Evolutionary conservation across 805 yeast genomes (phyloP), one percentile per base, ranked within the genome.

Genomic region (Metschnikowia lachancei): DNA sequence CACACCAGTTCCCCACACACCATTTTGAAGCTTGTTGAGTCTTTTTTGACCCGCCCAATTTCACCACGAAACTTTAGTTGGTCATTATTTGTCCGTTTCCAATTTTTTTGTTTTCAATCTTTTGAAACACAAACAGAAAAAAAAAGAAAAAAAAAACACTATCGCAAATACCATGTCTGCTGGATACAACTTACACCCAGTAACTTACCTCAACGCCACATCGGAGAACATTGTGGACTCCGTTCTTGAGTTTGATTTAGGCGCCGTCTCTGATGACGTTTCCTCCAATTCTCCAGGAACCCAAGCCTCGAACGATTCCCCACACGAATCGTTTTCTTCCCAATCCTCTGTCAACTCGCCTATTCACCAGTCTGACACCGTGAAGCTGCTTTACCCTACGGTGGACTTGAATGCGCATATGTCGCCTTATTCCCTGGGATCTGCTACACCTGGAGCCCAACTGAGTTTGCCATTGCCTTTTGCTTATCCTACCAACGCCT

Each of bases 171-270:
- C 10, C 41, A 43, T 49, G 46, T 42, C 52, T 16, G 66, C 69
- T 70, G 70, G 69, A 50, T 72, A 69, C 55, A 72, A 70, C 53
- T 57, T 71, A 40, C 77, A 72, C 52, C 77, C 77, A n/a, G 66
- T 72, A 26, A 61, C 75, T 24, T 72, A 72, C 49, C 63, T 72
- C 36, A 72, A 72, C 58, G 75, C 76, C 30, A 52, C 62, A 22
- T 28, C 53, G 35, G 63, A 61, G 29, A 53, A 54, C 43, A 45
- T 51, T 39, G 50, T 51, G 26, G 64, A 56, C 32, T 54, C 61
- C 18, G 67, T 62, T 39, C 45, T 62, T 40, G 64, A 63, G 34
- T 57, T 63, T 18, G 69, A 64, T 35, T 42, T 61, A 32, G 67
- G 65, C 44, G 59, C 57, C 11, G 58, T 56, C 12, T 61, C 69